Evolutionary conservation across 305 asterid genomes (phyloP).

Genomic region (Andrographis paniculata): DNA sequence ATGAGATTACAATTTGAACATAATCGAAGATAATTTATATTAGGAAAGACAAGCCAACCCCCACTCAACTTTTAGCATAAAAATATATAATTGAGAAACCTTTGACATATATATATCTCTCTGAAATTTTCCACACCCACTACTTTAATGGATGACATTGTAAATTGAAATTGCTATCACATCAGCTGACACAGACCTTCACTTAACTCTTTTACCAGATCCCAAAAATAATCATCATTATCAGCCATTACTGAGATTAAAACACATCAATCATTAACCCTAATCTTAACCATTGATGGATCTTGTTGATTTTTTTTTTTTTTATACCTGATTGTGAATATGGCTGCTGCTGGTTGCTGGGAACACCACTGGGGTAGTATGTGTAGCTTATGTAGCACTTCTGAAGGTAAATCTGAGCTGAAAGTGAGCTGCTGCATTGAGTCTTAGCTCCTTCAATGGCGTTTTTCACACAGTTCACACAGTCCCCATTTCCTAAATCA

Average conservation of each 20-base stretch:
- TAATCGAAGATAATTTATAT: not conserved
- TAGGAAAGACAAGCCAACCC: not conserved
- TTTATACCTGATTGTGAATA: constrained; percentile 55
- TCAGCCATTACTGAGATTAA: not conserved
- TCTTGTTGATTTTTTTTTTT: too few relatives aligned
- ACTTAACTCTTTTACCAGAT: too few relatives aligned
- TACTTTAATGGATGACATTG: not conserved
- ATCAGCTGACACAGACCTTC: constrained; percentile 1
- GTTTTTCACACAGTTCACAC: constrained; percentile 66
- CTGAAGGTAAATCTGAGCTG: constrained; percentile 67
- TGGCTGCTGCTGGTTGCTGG: constrained; percentile 24
- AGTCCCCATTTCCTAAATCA: constrained; percentile 45
- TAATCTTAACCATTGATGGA: not conserved
- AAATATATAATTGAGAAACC: not conserved
- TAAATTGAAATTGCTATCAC: not conserved
- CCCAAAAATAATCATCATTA: too few relatives aligned
- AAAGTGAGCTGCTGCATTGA: constrained; percentile 51
- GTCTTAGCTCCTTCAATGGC: constrained; percentile 44
- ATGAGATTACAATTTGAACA: not conserved
- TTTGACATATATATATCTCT: too few relatives aligned
- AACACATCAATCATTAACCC: not conserved
- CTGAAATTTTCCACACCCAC: not conserved
- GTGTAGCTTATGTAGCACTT: constrained; percentile 63
- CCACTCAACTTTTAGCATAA: not conserved
- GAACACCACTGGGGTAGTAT: constrained; percentile 70